phyloP scores from a whole-genome alignment of 441 rosid species.

The Macaranga tanarius region DNA sequence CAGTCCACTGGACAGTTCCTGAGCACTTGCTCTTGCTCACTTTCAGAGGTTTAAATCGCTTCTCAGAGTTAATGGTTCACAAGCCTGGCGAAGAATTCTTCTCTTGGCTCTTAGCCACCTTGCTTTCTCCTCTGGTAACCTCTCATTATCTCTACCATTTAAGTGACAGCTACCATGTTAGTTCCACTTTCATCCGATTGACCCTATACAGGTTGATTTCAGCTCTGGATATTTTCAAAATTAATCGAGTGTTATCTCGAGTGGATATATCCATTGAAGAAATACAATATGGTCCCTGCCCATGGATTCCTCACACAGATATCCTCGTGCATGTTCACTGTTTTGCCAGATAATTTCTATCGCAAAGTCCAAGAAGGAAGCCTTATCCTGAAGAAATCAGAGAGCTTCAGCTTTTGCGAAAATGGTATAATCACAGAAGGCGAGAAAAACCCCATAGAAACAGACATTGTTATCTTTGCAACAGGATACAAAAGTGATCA shows the following conservation, averaged over 20 bases:
- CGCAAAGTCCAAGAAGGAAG: constrained; percentile 38
- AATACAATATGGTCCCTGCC: constrained; percentile 49
- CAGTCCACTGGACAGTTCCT: constrained; percentile 40
- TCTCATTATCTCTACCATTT: background rate
- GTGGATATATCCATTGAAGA: constrained; percentile 34
- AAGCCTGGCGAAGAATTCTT: constrained; percentile 46
- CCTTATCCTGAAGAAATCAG: constrained; percentile 43
- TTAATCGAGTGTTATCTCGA: constrained; percentile 38
- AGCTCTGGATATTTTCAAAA: constrained; percentile 46
- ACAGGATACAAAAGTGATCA: constrained; percentile 49
- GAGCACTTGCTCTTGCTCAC: constrained; percentile 14
- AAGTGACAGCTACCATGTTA: background rate
- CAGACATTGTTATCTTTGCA: constrained; percentile 48
- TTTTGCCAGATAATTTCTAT: constrained; percentile 36
- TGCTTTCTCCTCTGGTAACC: constrained; percentile 42
- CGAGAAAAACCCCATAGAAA: constrained; percentile 23
- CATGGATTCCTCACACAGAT: constrained; percentile 36
- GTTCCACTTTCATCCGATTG: background rate
- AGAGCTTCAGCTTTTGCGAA: constrained; percentile 37
- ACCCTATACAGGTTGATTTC: constrained; percentile 9
- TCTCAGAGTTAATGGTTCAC: constrained; percentile 34
- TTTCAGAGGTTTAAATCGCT: constrained; percentile 33
- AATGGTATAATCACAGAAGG: constrained; percentile 39
- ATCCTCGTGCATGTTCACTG: constrained; percentile 27
- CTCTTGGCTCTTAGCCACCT: constrained; percentile 29